Conservation (phyloP, 768 basidiomycete species). For the Suillus paluster region DNA sequence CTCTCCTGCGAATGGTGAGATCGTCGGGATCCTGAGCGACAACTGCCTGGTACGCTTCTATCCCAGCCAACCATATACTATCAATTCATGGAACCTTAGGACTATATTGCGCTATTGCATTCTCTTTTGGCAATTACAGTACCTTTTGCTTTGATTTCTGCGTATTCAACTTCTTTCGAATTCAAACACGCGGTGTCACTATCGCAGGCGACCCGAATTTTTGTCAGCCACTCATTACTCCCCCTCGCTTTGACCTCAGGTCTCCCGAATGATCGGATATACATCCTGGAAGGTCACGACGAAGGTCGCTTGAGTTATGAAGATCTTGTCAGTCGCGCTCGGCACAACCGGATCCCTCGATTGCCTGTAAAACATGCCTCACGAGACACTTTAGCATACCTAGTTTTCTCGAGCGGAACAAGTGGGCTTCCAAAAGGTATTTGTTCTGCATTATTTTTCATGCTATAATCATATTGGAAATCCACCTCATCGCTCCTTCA, state of each 20-base stretch:
- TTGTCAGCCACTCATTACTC: conserved; percentile 53
- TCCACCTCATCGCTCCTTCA: background rate
- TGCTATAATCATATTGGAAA: conserved; percentile 10
- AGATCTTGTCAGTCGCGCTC: conserved; percentile 47
- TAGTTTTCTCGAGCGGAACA: conserved; percentile 80
- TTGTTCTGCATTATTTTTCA: conserved; percentile 4
- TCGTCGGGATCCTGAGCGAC: conserved; percentile 71
- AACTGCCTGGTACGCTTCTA: conserved; percentile 61
- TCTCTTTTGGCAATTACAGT: conserved; percentile 51
- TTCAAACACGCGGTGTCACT: conserved; percentile 53
- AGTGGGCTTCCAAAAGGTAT: conserved; percentile 76
- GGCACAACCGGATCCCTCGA: conserved; percentile 41
- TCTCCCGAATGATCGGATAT: conserved; percentile 47
- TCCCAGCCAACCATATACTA: background rate
- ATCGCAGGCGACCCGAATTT: conserved; percentile 54
- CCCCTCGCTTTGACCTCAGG: conserved; percentile 43
- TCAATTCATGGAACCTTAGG: conserved; percentile 39
- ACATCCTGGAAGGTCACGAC: conserved; percentile 49
- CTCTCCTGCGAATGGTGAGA: conserved; percentile 48
- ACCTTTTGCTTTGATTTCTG: conserved; percentile 58
- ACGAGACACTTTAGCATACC: conserved; percentile 64
- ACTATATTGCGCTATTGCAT: conserved; percentile 56
- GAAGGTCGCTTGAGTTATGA: conserved; percentile 48
- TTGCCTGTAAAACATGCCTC: conserved; percentile 49
- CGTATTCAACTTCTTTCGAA: conserved; percentile 61